phyloP scores from a whole-genome alignment of 192 early-diverging fungal genomes.

The Coemansia sp. region DNA sequence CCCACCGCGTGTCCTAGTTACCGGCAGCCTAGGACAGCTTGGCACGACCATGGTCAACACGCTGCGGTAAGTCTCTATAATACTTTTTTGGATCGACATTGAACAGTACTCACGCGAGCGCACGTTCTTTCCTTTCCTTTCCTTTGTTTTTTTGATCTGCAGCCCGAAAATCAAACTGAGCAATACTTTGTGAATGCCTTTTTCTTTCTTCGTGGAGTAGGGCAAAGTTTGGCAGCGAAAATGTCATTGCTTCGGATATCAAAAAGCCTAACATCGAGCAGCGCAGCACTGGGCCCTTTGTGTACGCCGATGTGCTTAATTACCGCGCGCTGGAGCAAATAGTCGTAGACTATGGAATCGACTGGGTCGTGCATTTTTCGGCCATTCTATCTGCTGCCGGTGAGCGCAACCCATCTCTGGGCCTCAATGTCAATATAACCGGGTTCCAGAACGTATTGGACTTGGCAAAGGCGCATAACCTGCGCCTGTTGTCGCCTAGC shows the following conservation, averaged over 20 bases:
- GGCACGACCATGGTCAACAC: constrained; percentile 65
- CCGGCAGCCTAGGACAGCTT: constrained; percentile 67
- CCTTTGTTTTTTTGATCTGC: no score
- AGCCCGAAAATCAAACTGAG: no score
- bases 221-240: constrained; percentile 62
- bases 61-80: constrained; percentile 52
- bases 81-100: not conserved
- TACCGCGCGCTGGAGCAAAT: constrained; percentile 65
- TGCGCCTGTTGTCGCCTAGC: constrained; percentile 63
- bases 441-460: constrained; percentile 72
- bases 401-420: constrained; percentile 63
- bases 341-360: constrained; percentile 66
- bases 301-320: constrained; percentile 70
- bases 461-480: constrained; percentile 60
- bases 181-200: no score
- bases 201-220: no score
- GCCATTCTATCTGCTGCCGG: constrained; percentile 69
- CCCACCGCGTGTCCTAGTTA: constrained; percentile 64
- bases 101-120: not conserved
- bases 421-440: constrained; percentile 64
- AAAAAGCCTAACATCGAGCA: constrained; percentile 62
- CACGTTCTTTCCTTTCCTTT: no score
- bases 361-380: constrained; percentile 72
- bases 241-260: constrained; percentile 68
- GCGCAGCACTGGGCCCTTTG: constrained; percentile 61